Percentiles rank a stretch among this genome's conserved stretches.
These are phyloP conservation scores for Juncus effusus DNA, from an alignment of 176 grass and related monocot species.

Conservation along the genomic window DNA sequence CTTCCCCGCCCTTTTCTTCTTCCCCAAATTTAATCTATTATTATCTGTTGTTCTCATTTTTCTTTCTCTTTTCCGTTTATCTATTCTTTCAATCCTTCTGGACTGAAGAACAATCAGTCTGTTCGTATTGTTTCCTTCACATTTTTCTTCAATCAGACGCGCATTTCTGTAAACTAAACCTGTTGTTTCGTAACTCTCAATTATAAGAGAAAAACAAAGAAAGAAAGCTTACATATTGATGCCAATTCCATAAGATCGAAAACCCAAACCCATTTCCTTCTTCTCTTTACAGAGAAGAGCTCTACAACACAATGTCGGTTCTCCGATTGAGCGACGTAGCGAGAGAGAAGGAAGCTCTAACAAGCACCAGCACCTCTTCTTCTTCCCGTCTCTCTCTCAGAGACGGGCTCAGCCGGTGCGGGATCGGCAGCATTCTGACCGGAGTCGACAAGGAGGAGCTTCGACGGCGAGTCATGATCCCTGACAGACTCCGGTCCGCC, in stretches of 20 bases:
- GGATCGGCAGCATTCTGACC: constrained; percentile 52
- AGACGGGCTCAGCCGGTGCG: constrained; percentile 48
- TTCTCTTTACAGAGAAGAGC: neutral
- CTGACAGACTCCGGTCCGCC: constrained; percentile 45
- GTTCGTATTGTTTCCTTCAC: neutral
- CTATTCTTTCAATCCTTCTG: neutral
- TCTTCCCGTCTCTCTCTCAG: constrained; percentile 29
- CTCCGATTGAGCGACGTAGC: neutral
- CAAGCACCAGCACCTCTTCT: neutral
- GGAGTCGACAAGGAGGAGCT: constrained; percentile 68
- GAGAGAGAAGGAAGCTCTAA: constrained; percentile 7
- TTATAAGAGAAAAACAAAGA: neutral
- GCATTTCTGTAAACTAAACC: neutral
- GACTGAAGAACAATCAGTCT: neutral
- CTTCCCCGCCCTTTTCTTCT: neutral
- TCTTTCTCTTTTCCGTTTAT: neutral
- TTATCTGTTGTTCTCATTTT: neutral
- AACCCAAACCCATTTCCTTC: neutral
- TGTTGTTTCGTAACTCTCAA: too few relatives aligned
- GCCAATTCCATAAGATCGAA: neutral
- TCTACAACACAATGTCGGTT: constrained; percentile 8
- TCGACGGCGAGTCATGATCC: constrained; percentile 39
- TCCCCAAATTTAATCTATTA: too few relatives aligned
- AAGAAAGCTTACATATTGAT: neutral
- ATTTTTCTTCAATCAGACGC: neutral